Conservation (phyloP, 108 stramenopile species). For the Cylindrotheca closterium region DNA sequence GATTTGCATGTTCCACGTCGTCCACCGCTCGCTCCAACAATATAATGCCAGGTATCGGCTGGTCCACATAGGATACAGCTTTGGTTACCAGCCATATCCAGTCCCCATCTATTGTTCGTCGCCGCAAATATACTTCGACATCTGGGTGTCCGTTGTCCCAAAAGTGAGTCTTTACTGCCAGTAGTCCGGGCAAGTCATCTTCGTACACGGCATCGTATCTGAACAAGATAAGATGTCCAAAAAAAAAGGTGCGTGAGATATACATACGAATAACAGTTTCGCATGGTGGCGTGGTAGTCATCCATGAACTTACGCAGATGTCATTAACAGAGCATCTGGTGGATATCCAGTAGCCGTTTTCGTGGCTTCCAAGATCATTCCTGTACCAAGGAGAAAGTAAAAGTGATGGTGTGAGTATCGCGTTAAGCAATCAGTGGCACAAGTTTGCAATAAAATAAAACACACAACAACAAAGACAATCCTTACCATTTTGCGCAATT, state of each 20-base stretch:
- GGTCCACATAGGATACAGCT: constrained; percentile 62
- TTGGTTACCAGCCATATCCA: constrained; percentile 77
- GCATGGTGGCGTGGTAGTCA: too few relatives aligned
- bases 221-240: not conserved
- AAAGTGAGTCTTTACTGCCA: constrained; percentile 77
- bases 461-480: not conserved
- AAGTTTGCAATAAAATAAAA: not conserved
- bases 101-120: constrained; percentile 60
- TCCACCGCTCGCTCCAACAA: constrained; percentile 46
- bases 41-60: constrained; percentile 73
- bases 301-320: constrained; percentile 63
- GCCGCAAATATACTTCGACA: constrained; percentile 69
- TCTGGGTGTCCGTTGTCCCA: constrained; percentile 81
- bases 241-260: not conserved
- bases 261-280: not conserved
- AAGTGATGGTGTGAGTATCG: not conserved
- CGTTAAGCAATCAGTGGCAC: not conserved
- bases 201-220: constrained; percentile 76
- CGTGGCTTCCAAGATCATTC: constrained; percentile 83
- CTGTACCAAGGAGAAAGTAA: constrained; percentile 26
- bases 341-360: constrained; percentile 79
- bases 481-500: constrained; percentile 85
- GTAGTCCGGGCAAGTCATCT: constrained; percentile 73
- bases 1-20: constrained; percentile 31
- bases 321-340: constrained; percentile 76